Base-by-base conservation (phyloP, 106 monocot genomes). In the Alisma plantagoaquatica region DNA sequence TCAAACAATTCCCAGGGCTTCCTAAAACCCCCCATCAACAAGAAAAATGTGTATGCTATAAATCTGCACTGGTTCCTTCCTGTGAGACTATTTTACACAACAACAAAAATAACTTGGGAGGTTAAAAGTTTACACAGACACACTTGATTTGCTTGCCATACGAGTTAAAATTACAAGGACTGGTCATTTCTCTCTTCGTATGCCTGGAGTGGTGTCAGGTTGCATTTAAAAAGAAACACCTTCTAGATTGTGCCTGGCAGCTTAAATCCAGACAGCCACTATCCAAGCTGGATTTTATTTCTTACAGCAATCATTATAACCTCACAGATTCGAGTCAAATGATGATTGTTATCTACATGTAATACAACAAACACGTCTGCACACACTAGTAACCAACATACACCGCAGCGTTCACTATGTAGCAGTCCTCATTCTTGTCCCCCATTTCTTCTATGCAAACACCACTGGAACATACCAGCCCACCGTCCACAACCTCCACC, bases 391-490 rank as follows among this genome's bases (percentile, higher is more conserved):
- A 94, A 57, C 93, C 93, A 64, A 94, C 87, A 77, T 87, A 94
- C 16, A 94, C 80, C 10, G 93, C 93, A 70, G 87, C 87, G 72
- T 96, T 96, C 57, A 96, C 96, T 16, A 96, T 66, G 60, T 96
- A 96, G 59, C 96, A 96, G 31, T 88, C 88, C 23, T 89, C 88
- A 70, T 78, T 96, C 55, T 78, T 81, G 60, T 96, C 96, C 38
- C 89, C 88, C 96, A 96, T 89, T 19, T 77, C 96, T 78, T 96
- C 96, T 10, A 96, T 64, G 51, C 42, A 71, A 16, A 79, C 78
- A 38, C 96, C 88, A 52, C 96, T 96, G 20, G 96, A 96, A 69
- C 96, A 96, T 68, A 96, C 85, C 89, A 96, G 63, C 31, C 96
- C 96, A 48, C 96, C 96, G 43, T 89, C 84, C 29, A 81, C 77